Base-by-base conservation (phyloP, 495 filamentous ascomycete genomes). In the Bathelium albidoporum region DNA sequence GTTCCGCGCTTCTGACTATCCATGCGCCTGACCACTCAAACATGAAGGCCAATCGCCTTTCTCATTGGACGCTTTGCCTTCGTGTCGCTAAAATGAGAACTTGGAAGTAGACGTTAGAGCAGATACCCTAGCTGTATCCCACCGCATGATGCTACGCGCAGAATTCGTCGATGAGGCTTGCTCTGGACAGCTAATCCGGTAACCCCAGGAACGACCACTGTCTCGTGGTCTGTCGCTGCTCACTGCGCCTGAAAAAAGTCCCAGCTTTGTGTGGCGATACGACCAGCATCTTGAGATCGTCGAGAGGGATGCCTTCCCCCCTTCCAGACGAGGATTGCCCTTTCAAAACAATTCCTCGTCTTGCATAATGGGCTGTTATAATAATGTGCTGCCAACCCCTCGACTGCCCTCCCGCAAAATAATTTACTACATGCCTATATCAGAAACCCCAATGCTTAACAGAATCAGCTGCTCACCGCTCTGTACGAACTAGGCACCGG, bases 61-160 rank as follows among this genome's bases (percentile, higher is more conserved):
- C 49, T 29, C 9, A 55, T 55, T 55, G 49, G 12, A 24, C 24
- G 22, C 29, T n/a, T 55, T 55, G 22, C 49, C 29, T 55, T 55
- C 49, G 49, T 55, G 49, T 55, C 49, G 49, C 49, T 55, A 20
- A 20, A 55, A 55, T 55, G 24, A 20, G 24, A 55, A 55, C 29
- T 55, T 29, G 20, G 22, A 24, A 55, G 4, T 55, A 55, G 49
- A 55, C 24, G 49, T 55, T 55, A 55, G 49, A 55, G 49, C 49
- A 55, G 49, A 55, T 24, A 55, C 49, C 49, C 49, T 55, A 55
- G 49, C 24, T 29, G n/a, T 55, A 71, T 69, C 69, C 49, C 49
- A 73, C 69, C 68, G 71, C 71, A 73, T 73, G 71, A 70, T 73
- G 71, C 69, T 69, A 68, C 69, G 66, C 63, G 66, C 64, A 71